These are phyloP conservation scores for Ophiosphaerella narmari DNA, from an alignment of 2,329 filamentous ascomycete species.

Conservation along the genomic window DNA sequence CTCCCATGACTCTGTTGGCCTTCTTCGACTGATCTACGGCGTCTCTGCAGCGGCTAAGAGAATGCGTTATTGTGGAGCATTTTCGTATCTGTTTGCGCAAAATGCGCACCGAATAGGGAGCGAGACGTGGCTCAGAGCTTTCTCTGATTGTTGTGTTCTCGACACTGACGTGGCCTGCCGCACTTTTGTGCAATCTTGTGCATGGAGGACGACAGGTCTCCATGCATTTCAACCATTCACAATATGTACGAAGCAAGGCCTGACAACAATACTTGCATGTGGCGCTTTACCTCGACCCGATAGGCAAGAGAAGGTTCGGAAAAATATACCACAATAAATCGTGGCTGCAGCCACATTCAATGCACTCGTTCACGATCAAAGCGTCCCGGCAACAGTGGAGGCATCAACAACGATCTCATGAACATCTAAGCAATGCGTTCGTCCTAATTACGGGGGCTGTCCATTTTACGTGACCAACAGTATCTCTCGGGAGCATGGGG, in stretches of 20 bases:
- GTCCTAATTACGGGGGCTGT: background rate
- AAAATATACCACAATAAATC: slow-evolving; percentile 1
- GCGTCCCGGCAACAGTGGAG: background rate
- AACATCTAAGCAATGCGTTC: too few species aligned
- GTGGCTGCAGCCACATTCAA: slow-evolving; percentile 2
- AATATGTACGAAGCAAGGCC: too few species aligned
- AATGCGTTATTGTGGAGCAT: too few species aligned
- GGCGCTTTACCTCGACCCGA: too few species aligned
- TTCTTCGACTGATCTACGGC: background rate
- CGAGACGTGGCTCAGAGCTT: too few species aligned
- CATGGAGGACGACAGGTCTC: background rate
- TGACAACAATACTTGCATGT: background rate
- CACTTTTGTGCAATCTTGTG: background rate
- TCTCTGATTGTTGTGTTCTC: too few species aligned
- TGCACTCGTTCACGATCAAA: background rate
- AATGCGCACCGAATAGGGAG: too few species aligned
- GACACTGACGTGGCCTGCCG: background rate
- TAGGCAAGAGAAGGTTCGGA: background rate
- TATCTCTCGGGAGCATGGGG: background rate
- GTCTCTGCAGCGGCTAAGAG: background rate
- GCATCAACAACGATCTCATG: too few species aligned
- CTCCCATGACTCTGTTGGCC: background rate
- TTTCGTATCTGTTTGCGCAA: too few species aligned
- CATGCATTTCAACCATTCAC: background rate
- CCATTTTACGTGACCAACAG: background rate